Evolutionary conservation across 2,329 filamentous ascomycete species (phyloP), one percentile per base, ranked within the genome.

Genomic region (Pestalotiopsis sp.): DNA sequence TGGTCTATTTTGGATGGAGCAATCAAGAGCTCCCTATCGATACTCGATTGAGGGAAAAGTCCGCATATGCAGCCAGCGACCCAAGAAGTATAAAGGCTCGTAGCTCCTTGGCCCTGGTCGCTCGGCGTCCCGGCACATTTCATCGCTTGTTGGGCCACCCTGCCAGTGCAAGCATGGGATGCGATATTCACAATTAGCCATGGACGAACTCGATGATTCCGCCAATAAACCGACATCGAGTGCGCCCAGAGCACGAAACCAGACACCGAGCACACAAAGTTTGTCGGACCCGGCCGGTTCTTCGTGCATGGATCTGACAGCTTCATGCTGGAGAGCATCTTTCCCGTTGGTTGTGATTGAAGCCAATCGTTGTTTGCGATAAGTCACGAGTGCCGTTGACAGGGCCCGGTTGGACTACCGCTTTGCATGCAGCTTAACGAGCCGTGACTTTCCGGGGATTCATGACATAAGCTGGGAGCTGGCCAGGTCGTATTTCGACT

Each of bases 71-170:
- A 11, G 17, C 38, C n/a, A 13, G 39, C 5, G 39, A 49, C 11
- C n/a, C 62, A 64, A 64, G 36, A 36, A 64, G 23, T 64, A 64
- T 64, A 64, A 64, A 52, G 62, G 20, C 27, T 39, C 38, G 59
- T 36, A 20, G 38, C 13, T 62, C 59, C 59, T 39, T 62, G 59
- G 59, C 59, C n/a, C 27, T 39, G 45, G 45, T 52, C 45, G 31
- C 59, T 62, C 31, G 59, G 59, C 59, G 59, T 27, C 57, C 59
- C 31, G 59, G 59, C 59, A 36, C 59, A 39, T 62, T 31, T 62
- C 17, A 12, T 38, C n/a, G n/a, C 59, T 62, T 36, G 14, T 31
- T 31, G 13, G n/a, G 59, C 20, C 59, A 62, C n/a, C 31, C 31
- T 62, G 59, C 59, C 38, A 31, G 25, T 31, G 59, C 57, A 27